phyloP scores from a whole-genome alignment of 1,139 yeast species.

The Sugiyamaella castrensis region DNA sequence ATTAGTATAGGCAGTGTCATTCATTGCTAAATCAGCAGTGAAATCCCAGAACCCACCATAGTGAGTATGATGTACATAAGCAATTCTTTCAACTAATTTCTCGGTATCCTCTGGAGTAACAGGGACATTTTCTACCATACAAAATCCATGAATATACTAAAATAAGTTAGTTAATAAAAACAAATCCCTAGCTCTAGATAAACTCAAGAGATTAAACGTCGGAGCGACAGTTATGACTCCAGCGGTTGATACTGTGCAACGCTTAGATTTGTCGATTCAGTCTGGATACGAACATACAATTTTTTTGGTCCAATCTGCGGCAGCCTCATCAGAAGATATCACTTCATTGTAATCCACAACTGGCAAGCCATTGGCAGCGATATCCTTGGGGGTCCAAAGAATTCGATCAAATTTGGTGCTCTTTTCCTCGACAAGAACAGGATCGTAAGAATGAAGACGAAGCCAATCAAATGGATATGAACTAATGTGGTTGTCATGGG shows the following conservation, averaged over 20 bases:
- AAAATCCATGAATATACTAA: conserved; percentile 56
- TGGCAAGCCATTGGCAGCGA: conserved; percentile 44
- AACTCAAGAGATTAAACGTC: neutral
- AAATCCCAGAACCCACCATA: conserved; percentile 84
- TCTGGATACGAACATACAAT: conserved; percentile 34
- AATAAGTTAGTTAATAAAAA: neutral
- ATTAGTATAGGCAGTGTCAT: conserved; percentile 74
- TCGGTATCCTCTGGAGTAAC: conserved; percentile 61
- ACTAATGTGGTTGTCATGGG: conserved; percentile 50
- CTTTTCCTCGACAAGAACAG: conserved; percentile 43
- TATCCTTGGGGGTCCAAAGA: conserved; percentile 52
- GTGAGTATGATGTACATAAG: conserved; percentile 68
- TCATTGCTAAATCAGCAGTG: conserved; percentile 66
- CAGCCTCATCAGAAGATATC: conserved; percentile 48
- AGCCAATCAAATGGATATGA: conserved; percentile 53
- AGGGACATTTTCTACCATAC: conserved; percentile 63
- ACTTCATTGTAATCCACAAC: conserved; percentile 49
- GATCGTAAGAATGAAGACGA: conserved; percentile 56
- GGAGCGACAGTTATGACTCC: neutral
- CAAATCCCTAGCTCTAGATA: too few relatives aligned
- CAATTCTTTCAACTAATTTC: conserved; percentile 55
- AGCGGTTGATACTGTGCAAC: too few relatives aligned
- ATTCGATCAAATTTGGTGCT: conserved; percentile 31
- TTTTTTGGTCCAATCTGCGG: conserved; percentile 58
- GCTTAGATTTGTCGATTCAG: too few relatives aligned